A percentile compares a stretch with the other conserved stretches of the same genome.
These are phyloP conservation scores for Pueraria montana DNA, from an alignment of 306 rosid genomes.

Conservation along the genomic window DNA sequence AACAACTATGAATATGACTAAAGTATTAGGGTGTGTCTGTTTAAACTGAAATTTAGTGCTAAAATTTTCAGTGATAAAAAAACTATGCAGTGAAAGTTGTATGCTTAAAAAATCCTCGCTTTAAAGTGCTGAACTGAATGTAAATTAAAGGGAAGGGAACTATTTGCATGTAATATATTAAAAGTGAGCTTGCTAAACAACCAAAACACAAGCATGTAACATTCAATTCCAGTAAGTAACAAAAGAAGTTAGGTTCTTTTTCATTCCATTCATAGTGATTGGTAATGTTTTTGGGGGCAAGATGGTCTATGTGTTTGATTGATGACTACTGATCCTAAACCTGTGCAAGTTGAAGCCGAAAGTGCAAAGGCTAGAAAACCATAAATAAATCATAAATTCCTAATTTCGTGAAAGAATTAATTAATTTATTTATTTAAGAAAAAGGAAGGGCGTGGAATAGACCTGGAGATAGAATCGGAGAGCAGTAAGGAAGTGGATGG, in stretches of 20 bases:
- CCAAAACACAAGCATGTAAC: not conserved
- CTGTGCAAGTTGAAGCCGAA: not conserved
- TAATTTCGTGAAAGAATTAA: no score
- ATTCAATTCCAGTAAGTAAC: not conserved
- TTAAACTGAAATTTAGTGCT: slow-evolving; percentile 9
- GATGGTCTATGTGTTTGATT: not conserved
- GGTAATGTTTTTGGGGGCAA: not conserved
- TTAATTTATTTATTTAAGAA: not conserved
- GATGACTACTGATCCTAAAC: not conserved
- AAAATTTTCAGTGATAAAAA: slow-evolving; percentile 1
- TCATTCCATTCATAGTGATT: not conserved
- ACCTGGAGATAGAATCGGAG: slow-evolving; percentile 53
- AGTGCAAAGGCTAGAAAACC: slow-evolving; percentile 12
- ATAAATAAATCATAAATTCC: not conserved
- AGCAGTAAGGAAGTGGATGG: slow-evolving; percentile 35
- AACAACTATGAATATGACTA: slow-evolving; percentile 27
- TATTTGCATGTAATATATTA: not conserved
- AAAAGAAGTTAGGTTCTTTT: not conserved
- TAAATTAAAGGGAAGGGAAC: not conserved
- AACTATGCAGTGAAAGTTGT: not conserved
- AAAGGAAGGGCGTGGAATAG: not conserved
- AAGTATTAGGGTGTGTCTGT: slow-evolving; percentile 5
- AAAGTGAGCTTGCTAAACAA: not conserved
- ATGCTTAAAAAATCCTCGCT: not conserved
- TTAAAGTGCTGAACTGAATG: slow-evolving; percentile 24